These are phyloP conservation scores for Heliamphora ciliata DNA, from an alignment of 179 eudicot genomes.

Conservation along the genomic window DNA sequence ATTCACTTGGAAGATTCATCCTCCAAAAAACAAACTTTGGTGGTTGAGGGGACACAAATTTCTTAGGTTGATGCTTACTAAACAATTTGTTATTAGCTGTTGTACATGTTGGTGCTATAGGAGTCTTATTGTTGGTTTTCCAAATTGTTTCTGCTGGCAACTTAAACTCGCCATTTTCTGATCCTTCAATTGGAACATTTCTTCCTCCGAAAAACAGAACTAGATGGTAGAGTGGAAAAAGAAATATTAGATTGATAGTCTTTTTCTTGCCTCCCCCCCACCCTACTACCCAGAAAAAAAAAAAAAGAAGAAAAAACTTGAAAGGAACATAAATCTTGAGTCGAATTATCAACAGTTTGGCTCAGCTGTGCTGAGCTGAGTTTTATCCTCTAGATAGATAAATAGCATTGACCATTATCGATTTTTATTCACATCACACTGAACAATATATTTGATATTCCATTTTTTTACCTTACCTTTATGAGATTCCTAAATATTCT, in stretches of 20 bases:
- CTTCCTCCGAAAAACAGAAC: not conserved
- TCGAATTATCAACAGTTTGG: not conserved
- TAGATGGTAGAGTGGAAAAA: not conserved
- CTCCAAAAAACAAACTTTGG: no score
- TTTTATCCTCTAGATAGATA: not conserved
- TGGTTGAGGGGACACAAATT: no score
- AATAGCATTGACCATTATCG: not conserved
- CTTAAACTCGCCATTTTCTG: not conserved
- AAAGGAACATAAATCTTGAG: no score
- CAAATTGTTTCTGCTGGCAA: not conserved
- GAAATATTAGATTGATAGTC: not conserved
- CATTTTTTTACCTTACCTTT: not conserved
- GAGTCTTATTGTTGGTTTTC: no score
- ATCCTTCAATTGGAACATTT: not conserved
- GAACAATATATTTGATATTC: no score
- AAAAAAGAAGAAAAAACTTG: no score
- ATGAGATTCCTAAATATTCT: slow-evolving; percentile 6
- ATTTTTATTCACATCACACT: not conserved
- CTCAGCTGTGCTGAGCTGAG: not conserved
- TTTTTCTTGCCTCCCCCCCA: no score
- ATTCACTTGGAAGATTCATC: no score
- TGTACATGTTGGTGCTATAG: no score
- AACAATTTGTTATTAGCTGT: no score
- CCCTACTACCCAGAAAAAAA: no score
- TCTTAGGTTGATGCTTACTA: no score